A percentile compares a stretch with the other conserved stretches of the same genome.
These are phyloP conservation scores for Backusella liffmaniae DNA, from an alignment of 192 early-diverging fungal species.

Conservation along the genomic window DNA sequence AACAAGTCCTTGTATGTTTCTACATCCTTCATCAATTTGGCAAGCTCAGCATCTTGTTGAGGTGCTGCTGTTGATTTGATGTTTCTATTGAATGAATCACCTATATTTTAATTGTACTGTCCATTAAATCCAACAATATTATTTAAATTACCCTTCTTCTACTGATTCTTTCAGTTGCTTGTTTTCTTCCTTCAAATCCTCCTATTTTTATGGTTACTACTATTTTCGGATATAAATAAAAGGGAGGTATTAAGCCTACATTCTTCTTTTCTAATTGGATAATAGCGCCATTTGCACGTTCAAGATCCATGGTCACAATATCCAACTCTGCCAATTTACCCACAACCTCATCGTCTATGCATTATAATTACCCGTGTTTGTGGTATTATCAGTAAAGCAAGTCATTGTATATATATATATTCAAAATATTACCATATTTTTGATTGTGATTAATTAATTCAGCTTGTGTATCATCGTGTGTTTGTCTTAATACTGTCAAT, in stretches of 20 bases:
- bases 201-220: conserved; percentile 9
- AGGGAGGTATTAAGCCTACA: conserved; percentile 23
- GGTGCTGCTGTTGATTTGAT: background rate
- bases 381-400: background rate
- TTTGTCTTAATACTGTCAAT: conserved; percentile 61
- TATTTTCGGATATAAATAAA: background rate
- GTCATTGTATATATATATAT: background rate
- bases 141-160: conserved; percentile 6
- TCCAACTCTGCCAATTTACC: conserved; percentile 86
- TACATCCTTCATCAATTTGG: conserved; percentile 42
- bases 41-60: conserved; percentile 42
- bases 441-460: conserved; percentile 59
- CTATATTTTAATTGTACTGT: background rate
- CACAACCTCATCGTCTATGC: conserved; percentile 70
- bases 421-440: conserved; percentile 48
- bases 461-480: conserved; percentile 73
- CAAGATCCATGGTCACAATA: conserved; percentile 82
- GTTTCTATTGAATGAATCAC: background rate
- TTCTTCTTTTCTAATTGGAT: conserved; percentile 71
- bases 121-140: background rate
- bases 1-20: conserved; percentile 41
- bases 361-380: background rate
- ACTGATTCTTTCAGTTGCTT: conserved; percentile 19
- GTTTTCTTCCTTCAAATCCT: conserved; percentile 44
- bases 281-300: conserved; percentile 72